Evolutionary conservation across 495 filamentous ascomycete species (phyloP).

Genomic region (Apodospora peruviana): DNA sequence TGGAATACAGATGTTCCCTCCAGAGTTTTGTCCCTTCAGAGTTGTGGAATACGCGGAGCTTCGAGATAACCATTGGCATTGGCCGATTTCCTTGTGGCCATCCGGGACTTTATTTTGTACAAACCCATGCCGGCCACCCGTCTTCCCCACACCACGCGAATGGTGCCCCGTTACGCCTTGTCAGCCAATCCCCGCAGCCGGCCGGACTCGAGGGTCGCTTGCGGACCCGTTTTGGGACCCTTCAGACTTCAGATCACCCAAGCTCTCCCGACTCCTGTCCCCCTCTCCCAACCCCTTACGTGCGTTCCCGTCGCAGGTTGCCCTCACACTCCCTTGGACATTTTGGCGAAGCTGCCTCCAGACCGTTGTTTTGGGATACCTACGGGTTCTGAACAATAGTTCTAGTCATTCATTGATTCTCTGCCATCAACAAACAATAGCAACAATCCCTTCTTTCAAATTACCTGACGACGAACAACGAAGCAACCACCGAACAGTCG

Average conservation of each 20-base stretch:
- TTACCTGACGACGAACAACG: background rate
- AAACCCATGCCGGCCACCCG: background rate
- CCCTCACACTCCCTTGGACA: background rate
- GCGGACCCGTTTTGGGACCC: background rate
- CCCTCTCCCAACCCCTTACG: background rate
- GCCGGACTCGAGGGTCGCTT: background rate
- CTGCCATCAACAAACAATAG: background rate
- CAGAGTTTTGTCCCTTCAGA: background rate
- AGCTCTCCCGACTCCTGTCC: background rate
- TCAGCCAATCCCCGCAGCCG: background rate
- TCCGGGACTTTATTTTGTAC: background rate
- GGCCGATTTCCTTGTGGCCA: too few species aligned
- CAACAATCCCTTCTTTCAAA: background rate
- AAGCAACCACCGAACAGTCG: background rate
- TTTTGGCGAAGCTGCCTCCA: background rate
- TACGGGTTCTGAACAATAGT: background rate
- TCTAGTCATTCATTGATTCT: background rate
- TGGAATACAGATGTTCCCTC: too few species aligned
- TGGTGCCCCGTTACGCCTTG: background rate
- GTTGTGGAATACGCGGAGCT: background rate
- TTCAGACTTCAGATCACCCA: background rate
- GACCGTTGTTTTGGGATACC: background rate
- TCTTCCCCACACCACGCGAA: background rate
- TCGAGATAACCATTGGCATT: too few species aligned
- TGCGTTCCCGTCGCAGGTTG: constrained; percentile 11